Base-by-base conservation (phyloP, 345 rosid genomes). In the Acer saccharum region DNA sequence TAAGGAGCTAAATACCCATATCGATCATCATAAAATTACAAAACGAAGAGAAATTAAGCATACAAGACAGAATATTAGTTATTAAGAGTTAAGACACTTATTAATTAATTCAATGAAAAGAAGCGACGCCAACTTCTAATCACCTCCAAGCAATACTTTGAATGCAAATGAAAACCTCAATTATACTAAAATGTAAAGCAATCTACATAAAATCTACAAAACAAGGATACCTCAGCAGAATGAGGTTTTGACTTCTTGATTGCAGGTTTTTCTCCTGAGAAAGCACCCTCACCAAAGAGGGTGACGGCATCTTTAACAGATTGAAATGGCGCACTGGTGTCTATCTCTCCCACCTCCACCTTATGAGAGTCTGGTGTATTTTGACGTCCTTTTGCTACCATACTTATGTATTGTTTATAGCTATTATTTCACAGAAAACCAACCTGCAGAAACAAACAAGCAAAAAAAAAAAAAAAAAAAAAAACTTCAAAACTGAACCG, bases 311-410 rank as follows among this genome's bases (percentile, higher is more conserved):
- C 97, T 85, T 93, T 95, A 74, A 95, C 99, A 4, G 98, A 95
- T 73, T 92, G 97, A 88, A 95, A 95, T 68, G 99, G 99, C 74
- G 98, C 92, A 16, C 97, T 95, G 44, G 98, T 93, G 84, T 95
- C 99, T 70, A 95, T 86, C 91, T 95, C 99, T 9, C 99, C 99
- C 84, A 95, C 96, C 89, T 90, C 97, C 75, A 78, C 94, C 74
- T 83, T 92, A 50, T 91, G 87, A 70, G 95, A 86, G 65, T 83
- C 91, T 44, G 86, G 83, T 54, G 86, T 65, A 80, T 74, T 88
- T 80, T 77, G 83, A 25, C 83, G 85, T 66, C 88, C 96, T 81
- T 86, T 93, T 27, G 93, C 91, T 78, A 88, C 97, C 98, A 95
- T 95, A 68, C 68, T 77, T 77, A 83, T 76, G 75, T 60, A 50